Evolutionary conservation across 768 basidiomycete species (phyloP).

Genomic region (Aureoboletus auriporus): DNA sequence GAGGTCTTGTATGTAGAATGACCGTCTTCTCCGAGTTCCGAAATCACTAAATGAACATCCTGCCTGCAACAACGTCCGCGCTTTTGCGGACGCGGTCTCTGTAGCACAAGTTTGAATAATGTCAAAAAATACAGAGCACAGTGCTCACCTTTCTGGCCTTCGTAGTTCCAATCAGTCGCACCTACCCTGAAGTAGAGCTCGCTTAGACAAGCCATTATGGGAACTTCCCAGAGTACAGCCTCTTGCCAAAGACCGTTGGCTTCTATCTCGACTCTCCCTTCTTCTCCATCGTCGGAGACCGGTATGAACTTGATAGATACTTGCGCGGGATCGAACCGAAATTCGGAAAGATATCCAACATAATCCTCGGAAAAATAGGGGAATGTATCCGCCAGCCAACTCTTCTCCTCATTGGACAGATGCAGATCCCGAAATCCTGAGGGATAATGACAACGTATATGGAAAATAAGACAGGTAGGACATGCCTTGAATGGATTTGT

Average conservation of each 20-base stretch:
- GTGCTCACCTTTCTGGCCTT: conserved; percentile 68
- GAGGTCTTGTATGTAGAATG: conserved; percentile 69
- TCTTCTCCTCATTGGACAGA: conserved; percentile 57
- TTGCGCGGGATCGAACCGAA: conserved; percentile 64
- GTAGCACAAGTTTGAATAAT: conserved; percentile 1
- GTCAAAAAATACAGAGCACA: not conserved
- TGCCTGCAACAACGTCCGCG: conserved; percentile 51
- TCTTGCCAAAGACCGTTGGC: conserved; percentile 73
- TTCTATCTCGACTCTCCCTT: conserved; percentile 71
- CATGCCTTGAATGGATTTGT: conserved; percentile 53
- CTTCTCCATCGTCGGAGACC: conserved; percentile 40
- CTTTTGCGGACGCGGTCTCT: conserved; percentile 79
- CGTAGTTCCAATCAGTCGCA: conserved; percentile 79
- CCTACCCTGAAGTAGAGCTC: conserved; percentile 82
- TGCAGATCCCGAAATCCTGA: conserved; percentile 66
- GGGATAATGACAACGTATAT: conserved; percentile 23
- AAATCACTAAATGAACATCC: conserved; percentile 82
- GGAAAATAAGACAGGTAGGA: conserved; percentile 31
- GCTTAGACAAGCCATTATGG: conserved; percentile 87
- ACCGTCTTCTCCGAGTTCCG: conserved; percentile 79
- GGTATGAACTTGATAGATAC: conserved; percentile 65
- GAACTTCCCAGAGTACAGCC: conserved; percentile 94
- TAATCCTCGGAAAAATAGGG: conserved; percentile 73
- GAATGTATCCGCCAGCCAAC: conserved; percentile 64
- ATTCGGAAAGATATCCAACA: conserved; percentile 68